Base-by-base conservation (phyloP, 768 basidiomycete species). In the Pleurotus cornucopiae region DNA sequence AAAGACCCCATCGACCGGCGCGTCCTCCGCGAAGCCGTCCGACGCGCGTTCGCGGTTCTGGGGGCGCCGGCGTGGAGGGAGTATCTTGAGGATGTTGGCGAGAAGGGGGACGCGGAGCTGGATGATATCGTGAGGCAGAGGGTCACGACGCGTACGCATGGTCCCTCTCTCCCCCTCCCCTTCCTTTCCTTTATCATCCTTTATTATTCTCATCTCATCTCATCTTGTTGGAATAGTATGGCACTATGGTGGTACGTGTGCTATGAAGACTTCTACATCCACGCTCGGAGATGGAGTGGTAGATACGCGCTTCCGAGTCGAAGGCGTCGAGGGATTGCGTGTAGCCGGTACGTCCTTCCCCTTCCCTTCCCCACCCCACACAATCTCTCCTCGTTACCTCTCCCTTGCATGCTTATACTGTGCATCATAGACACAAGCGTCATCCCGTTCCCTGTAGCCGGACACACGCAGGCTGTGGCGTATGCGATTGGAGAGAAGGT, bases 401-500 rank as follows among this genome's bases (percentile, higher is more conserved):
- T n/a, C 16, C 11, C 5, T 23, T 20, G 1, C 16, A n/a, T 37
- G 23, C 23, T 5, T 52, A 16, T 20, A 37, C 11, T 16, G 16
- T 52, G 0, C 4, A 54, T 6, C 2, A 25, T 44, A 55, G 54
- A 55, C n/a, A 46, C 45, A 7, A 55, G 54, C 21, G 54, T 55
- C 12, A 37, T 55, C 13, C 54, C 54, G 14, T 55, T 55, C 43
- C 43, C 54, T 2, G 16, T 55, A 13, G 44, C 23, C 2, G 45
- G 23, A 13, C 54, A 55, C 40, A 55, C 54, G 0, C 54, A 55
- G 30, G 25, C 54, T 13, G 45, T 46, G 26, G 54, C 43, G 16
- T 55, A 55, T 55, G 54, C 54, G 1, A 41, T 55, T 34, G 54
- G 54, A 16, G 54, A 55, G 21, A 55, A 55, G 54, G 54, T 55